Percentiles rank a stretch among this genome's conserved stretches.
Conservation (phyloP, 768 basidiomycete species). For the Tubosaeta sp. region DNA sequence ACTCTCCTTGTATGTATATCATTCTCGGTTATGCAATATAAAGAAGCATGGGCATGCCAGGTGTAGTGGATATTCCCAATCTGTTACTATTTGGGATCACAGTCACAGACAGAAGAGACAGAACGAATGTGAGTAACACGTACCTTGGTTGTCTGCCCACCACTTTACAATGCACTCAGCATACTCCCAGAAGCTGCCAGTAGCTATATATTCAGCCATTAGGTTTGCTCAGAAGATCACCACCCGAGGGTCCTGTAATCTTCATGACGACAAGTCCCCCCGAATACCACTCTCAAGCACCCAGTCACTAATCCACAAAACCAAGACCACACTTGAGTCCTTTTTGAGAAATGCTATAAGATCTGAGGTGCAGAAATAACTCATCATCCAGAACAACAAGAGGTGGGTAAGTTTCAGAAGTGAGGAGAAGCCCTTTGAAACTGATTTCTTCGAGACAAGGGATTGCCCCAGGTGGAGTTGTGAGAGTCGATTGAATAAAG, state of each 20-base stretch:
- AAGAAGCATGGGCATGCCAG: too few relatives aligned
- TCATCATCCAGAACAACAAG: background rate
- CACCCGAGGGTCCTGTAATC: background rate
- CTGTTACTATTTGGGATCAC: too few relatives aligned
- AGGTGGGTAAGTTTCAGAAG: background rate
- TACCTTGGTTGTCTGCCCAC: background rate
- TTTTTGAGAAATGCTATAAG: background rate
- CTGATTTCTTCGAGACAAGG: background rate
- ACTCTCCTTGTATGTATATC: too few relatives aligned
- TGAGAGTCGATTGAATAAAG: background rate
- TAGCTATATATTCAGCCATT: background rate
- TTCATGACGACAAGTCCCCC: background rate
- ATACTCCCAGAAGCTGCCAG: background rate
- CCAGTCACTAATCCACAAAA: background rate
- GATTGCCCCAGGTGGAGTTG: background rate
- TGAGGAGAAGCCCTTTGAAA: background rate
- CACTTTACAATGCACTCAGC: background rate
- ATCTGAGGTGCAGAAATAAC: background rate
- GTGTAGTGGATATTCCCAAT: too few relatives aligned
- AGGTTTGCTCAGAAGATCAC: too few relatives aligned
- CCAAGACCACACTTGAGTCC: background rate
- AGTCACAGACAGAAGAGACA: too few relatives aligned
- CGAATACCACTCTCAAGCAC: background rate
- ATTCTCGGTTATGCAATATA: too few relatives aligned
- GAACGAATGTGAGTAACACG: background rate